These are phyloP conservation scores for Lasiodiplodia sp. DNA, from an alignment of 2,329 filamentous ascomycete genomes.

Conservation along the genomic window DNA sequence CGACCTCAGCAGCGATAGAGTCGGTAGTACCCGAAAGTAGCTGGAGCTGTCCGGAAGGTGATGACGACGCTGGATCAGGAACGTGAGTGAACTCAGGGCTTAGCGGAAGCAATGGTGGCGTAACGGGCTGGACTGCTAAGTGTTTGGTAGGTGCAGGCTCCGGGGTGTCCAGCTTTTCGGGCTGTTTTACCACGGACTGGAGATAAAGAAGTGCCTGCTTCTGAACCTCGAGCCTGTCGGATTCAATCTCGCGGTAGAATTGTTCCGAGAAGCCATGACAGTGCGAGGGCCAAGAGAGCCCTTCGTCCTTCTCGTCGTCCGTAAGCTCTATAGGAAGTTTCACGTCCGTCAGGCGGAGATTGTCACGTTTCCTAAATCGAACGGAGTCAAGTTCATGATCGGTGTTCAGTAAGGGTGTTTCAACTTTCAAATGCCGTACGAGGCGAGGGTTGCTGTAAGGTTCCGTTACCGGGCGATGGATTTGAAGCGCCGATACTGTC, in stretches of 20 bases:
- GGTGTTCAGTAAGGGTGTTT: slow-evolving; percentile 55
- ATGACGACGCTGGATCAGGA: slow-evolving; percentile 40
- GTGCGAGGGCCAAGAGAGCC: slow-evolving; percentile 50
- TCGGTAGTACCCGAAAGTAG: slow-evolving; percentile 47
- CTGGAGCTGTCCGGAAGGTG: slow-evolving; percentile 46
- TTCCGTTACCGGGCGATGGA: slow-evolving; percentile 1
- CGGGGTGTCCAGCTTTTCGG: neutral
- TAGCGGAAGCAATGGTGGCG: slow-evolving; percentile 57
- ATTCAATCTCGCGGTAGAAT: slow-evolving; percentile 35
- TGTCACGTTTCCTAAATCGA: slow-evolving; percentile 42
- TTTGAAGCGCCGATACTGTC: slow-evolving; percentile 31
- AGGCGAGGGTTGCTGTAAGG: slow-evolving; percentile 23
- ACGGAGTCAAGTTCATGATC: slow-evolving; percentile 56
- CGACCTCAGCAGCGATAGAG: slow-evolving; percentile 43
- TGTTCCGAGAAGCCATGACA: slow-evolving; percentile 41
- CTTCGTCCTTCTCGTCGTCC: slow-evolving; percentile 52
- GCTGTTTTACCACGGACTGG: slow-evolving; percentile 32
- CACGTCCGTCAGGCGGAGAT: slow-evolving; percentile 40
- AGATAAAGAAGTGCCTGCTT: slow-evolving; percentile 46
- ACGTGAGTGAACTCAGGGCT: slow-evolving; percentile 50
- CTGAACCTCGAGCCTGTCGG: slow-evolving; percentile 50
- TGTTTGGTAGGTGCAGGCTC: neutral
- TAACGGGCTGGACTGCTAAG: slow-evolving; percentile 39
- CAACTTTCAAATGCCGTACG: slow-evolving; percentile 48
- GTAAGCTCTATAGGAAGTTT: slow-evolving; percentile 45